phyloP scores from a whole-genome alignment of 371 early-diverging fungal species.

The Mucor velutinosus region DNA sequence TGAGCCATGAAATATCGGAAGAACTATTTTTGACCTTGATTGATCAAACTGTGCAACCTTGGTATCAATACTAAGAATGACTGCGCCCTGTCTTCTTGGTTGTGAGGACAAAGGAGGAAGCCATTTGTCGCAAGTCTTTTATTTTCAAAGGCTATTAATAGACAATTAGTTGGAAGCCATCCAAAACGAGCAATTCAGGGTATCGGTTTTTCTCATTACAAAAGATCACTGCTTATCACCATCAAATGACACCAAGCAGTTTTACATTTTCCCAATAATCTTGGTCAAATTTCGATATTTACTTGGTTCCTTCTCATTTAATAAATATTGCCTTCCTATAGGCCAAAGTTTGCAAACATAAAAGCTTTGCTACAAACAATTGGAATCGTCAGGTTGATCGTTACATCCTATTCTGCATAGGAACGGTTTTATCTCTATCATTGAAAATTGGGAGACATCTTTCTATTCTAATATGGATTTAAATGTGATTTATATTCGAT shows the following conservation, averaged over 20 bases:
- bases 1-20: neutral
- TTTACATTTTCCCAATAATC: neutral
- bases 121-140: neutral
- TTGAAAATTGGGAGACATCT: neutral
- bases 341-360: neutral
- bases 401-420: neutral
- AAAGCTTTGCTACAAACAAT: neutral
- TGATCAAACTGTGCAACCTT: neutral
- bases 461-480: neutral
- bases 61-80: neutral
- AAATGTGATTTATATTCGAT: too few relatives aligned
- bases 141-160: neutral
- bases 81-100: neutral
- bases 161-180: neutral
- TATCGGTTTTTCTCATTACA: neutral
- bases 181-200: neutral
- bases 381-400: neutral
- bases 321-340: neutral
- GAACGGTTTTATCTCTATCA: neutral
- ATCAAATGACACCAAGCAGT: neutral
- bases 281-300: neutral
- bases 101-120: neutral
- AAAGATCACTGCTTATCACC: neutral
- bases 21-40: neutral
- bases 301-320: neutral